Evolutionary conservation across 768 basidiomycete species (phyloP).

Genomic region (Boletus edulis): DNA sequence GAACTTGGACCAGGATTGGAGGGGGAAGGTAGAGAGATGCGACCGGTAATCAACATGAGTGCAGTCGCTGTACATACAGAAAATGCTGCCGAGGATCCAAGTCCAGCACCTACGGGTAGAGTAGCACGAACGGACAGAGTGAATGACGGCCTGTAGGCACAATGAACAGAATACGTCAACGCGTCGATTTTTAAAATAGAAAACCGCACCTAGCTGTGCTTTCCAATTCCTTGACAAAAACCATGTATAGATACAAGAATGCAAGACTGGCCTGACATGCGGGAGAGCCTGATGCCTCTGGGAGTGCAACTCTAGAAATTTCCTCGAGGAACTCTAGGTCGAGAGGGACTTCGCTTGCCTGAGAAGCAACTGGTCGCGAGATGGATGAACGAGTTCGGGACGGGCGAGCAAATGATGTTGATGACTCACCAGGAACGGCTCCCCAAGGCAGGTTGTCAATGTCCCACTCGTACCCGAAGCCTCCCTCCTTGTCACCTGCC

Average conservation of each 20-base stretch:
- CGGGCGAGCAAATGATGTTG: neutral
- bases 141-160: constrained; percentile 59
- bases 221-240: constrained; percentile 44
- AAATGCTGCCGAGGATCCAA: constrained; percentile 96
- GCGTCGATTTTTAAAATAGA: constrained; percentile 14
- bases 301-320: constrained; percentile 48
- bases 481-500: constrained; percentile 14
- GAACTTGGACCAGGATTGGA: constrained; percentile 8
- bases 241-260: constrained; percentile 94
- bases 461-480: constrained; percentile 81
- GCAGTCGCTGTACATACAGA: constrained; percentile 84
- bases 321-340: constrained; percentile 74
- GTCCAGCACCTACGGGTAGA: constrained; percentile 91
- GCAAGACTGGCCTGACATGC: constrained; percentile 56
- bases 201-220: constrained; percentile 52
- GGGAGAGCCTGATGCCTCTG: constrained; percentile 29
- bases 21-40: constrained; percentile 56
- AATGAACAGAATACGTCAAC: constrained; percentile 10
- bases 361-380: constrained; percentile 11
- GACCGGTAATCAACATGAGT: constrained; percentile 71
- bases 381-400: neutral
- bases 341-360: constrained; percentile 39
- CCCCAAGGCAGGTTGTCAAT: constrained; percentile 79
- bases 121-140: constrained; percentile 83
- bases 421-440: constrained; percentile 44